Evolutionary conservation across 805 yeast species (phyloP).

Genomic region (Geotrichum ghanense): DNA sequence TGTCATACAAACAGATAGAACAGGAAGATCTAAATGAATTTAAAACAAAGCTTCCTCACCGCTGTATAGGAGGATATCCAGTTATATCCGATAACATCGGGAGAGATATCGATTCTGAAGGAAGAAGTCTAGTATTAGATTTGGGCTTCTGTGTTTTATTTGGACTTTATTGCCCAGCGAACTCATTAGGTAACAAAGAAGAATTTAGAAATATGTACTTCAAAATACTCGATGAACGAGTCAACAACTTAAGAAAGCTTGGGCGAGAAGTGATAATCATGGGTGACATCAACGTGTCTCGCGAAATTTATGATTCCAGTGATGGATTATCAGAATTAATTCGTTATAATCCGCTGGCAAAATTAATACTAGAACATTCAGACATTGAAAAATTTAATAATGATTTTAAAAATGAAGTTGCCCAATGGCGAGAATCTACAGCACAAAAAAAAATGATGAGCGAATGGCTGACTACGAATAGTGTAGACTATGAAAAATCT

Average conservation of each 20-base stretch:
- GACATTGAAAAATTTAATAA: conserved; percentile 25
- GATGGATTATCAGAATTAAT: conserved; percentile 42
- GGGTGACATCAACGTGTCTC: conserved; percentile 82
- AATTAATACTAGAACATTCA: not conserved
- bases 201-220: conserved; percentile 47
- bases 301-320: conserved; percentile 76
- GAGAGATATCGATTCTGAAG: conserved; percentile 61
- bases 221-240: conserved; percentile 46
- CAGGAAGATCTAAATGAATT: conserved; percentile 17
- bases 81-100: conserved; percentile 29
- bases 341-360: conserved; percentile 17
- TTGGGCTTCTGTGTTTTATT: conserved; percentile 35
- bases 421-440: conserved; percentile 30
- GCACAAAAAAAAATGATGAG: conserved; percentile 37
- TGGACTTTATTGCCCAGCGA: conserved; percentile 82
- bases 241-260: conserved; percentile 37
- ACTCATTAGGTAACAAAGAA: conserved; percentile 50
- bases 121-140: conserved; percentile 70
- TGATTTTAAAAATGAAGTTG: conserved; percentile 23
- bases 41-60: conserved; percentile 3
- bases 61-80: conserved; percentile 66
- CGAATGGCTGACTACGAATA: conserved; percentile 28
- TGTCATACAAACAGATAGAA: conserved; percentile 21
- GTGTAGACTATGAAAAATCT: not conserved
- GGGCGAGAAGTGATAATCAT: conserved; percentile 66